phyloP scores from a whole-genome alignment of 768 basidiomycete genomes.

The Megacollybia marginata region DNA sequence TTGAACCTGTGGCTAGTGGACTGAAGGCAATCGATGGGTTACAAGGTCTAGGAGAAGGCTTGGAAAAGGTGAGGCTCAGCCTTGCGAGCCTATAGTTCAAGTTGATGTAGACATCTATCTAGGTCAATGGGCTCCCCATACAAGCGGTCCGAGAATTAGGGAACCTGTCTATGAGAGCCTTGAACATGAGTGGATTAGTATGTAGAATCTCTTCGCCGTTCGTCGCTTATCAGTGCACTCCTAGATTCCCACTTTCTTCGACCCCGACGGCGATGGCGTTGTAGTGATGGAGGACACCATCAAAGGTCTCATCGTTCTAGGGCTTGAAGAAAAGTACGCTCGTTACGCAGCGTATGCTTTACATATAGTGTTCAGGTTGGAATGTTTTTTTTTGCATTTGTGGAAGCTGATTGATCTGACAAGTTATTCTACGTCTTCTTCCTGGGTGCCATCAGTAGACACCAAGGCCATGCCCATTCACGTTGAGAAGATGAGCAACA shows the following conservation, averaged over 20 bases:
- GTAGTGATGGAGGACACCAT: slow-evolving; percentile 13
- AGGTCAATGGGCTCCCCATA: slow-evolving; percentile 17
- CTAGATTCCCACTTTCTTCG: slow-evolving; percentile 18
- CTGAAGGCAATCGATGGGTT: slow-evolving; percentile 15
- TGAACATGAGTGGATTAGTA: slow-evolving; percentile 15
- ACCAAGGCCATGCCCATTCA: slow-evolving; percentile 12
- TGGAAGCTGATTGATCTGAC: background rate
- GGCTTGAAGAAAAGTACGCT: slow-evolving; percentile 12
- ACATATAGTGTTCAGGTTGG: slow-evolving; percentile 13
- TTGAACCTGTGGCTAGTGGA: slow-evolving; percentile 16
- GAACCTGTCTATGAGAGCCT: slow-evolving; percentile 10
- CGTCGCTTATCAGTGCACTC: too few relatives aligned
- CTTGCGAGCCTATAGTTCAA: too few relatives aligned
- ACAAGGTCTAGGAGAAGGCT: slow-evolving; percentile 10
- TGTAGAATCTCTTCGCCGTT: background rate
- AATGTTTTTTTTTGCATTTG: background rate
- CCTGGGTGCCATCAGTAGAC: slow-evolving; percentile 13
- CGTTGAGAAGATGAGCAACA: slow-evolving; percentile 11
- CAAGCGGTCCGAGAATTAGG: slow-evolving; percentile 13
- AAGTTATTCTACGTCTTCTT: slow-evolving; percentile 13
- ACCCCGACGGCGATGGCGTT: slow-evolving; percentile 15
- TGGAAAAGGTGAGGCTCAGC: background rate
- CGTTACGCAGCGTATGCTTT: slow-evolving; percentile 15
- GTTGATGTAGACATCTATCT: too few relatives aligned
- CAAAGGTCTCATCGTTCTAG: slow-evolving; percentile 15